Evolutionary conservation across 2,329 filamentous ascomycete genomes (phyloP).

Genomic region (Podosphaera fusca): DNA sequence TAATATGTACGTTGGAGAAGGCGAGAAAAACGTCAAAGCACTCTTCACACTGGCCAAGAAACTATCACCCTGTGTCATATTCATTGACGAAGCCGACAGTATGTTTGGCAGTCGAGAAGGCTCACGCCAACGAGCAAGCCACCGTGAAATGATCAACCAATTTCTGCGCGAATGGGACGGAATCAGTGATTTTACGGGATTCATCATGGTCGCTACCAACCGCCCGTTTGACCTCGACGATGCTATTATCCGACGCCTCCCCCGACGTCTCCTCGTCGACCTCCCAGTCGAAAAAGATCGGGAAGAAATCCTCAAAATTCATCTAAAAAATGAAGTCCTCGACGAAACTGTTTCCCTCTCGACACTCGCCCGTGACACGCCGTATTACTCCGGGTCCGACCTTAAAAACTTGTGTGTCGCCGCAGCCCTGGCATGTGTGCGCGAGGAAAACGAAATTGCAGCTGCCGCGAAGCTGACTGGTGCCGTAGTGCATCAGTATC

Average conservation of each 20-base stretch:
- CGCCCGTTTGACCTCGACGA: slow-evolving; percentile 87
- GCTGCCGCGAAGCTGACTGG: slow-evolving; percentile 18
- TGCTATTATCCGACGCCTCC: slow-evolving; percentile 55
- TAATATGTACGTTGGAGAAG: slow-evolving; percentile 89
- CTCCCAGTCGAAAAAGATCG: slow-evolving; percentile 44
- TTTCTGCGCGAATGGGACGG: slow-evolving; percentile 96
- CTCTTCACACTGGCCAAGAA: slow-evolving; percentile 84
- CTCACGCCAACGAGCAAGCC: slow-evolving; percentile 37
- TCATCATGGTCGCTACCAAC: slow-evolving; percentile 97
- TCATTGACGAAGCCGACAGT: slow-evolving; percentile 91
- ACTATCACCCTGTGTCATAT: slow-evolving; percentile 75
- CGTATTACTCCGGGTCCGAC: slow-evolving; percentile 63
- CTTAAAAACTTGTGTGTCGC: slow-evolving; percentile 65
- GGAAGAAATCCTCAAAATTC: slow-evolving; percentile 44
- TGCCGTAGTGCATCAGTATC: slow-evolving; percentile 27
- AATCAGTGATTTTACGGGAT: slow-evolving; percentile 57
- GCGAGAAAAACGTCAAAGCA: slow-evolving; percentile 85
- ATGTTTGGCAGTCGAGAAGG: slow-evolving; percentile 60
- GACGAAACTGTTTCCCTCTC: slow-evolving; percentile 36
- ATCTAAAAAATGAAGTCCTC: slow-evolving; percentile 44
- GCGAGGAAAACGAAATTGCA: slow-evolving; percentile 31
- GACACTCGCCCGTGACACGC: slow-evolving; percentile 40
- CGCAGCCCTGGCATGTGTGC: slow-evolving; percentile 55
- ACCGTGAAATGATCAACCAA: slow-evolving; percentile 86
- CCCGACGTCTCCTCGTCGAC: slow-evolving; percentile 50